Evolutionary conservation across 352 stramenopile species (phyloP), one percentile per base, ranked within the genome.

Genomic region (Peronosclerospora sorghi): DNA sequence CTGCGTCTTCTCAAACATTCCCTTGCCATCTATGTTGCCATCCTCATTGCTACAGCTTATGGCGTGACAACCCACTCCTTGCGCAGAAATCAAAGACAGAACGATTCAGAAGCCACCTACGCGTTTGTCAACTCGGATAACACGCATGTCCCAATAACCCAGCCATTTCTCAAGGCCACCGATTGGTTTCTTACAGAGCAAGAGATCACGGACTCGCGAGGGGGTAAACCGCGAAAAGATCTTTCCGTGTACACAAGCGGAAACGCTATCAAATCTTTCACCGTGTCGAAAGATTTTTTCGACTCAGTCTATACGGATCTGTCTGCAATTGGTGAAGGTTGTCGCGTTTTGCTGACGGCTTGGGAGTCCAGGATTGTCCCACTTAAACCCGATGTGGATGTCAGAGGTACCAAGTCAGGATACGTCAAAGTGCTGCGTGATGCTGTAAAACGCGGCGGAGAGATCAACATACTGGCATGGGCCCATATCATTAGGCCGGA

Each of bases 381-480:
- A 7, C 61, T 78, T 9, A 41, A 61, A 15, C 60, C 70, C 2
- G 27, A 66, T 17, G 14, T 43, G 0, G 44, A 62, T 4, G 28
- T 32, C 3, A 46, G 30, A 12, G 50, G 55, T 23, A 24, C 28
- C 23, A 54, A 47, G 7, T 57, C 59, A 18, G 41, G 47, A 4
- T 65, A 73, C 30, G 35, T 39, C 18, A 49, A 44, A 8, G 32
- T 72, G 2, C 38, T 75, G 12, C 41, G 41, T 2, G 46, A 56
- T 1, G 37, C 60, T 8, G 45, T 71, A 2, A 29, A 54, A 26
- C 57, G 58, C 2, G 51, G 59, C 8, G 66, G 58, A 9, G 54
- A 53, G 8, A 45, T 73, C 29, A 54, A 71, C 30, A 45, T 64
- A 7, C 51, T 84, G 5, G 50, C 51, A 0, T 84, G 66, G 72